Evolutionary conservation across 2,329 filamentous ascomycete species (phyloP), one percentile per base, ranked within the genome.

Genomic region (Ascochyta koolunga): DNA sequence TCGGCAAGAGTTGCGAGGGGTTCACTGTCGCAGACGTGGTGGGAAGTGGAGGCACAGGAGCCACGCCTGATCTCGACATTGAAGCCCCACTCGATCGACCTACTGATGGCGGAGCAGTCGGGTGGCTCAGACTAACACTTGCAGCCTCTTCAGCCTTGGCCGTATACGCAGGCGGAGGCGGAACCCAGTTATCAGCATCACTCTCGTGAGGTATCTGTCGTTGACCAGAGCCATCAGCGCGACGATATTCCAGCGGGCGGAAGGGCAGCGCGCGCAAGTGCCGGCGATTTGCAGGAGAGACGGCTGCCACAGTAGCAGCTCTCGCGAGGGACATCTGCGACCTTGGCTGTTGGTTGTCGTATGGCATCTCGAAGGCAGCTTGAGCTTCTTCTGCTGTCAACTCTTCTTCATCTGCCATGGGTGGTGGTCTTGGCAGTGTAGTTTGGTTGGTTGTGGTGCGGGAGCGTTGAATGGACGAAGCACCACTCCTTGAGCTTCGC

Each of bases 161-260:
- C 35, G 86, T 85, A 65, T 96, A 96, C 1, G 90, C 90, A 3
- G 91, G 91, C 8, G 91, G 91, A 5, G 91, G 91, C 5, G 90
- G 89, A 4, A 92, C 89, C 91, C 91, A 96, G 64, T 93, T 91
- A 66, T 95, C 91, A 4, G 90, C 90, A 70, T 95, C 90, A 59
- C 90, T 93, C 73, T 95, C 90, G 71, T 95, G 90, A 4, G 90
- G 90, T 62, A 91, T 82, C 65, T 93, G 88, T 36, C 84, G 80
- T 35, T 44, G 45, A 19, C 45, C 45, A 36, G 87, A 81, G 6
- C 87, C 86, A 72, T 90, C 87, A 13, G 88, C 87, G 39, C 88
- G 83, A 38, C 86, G 83, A 68, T 89, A 89, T 62, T 87, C 85
- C 78, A 63, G 79, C 76, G 62, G 82, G 77, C 47, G 82, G 75